phyloP scores from a whole-genome alignment of 2,329 filamentous ascomycete genomes.

The Fusarium annulatum region DNA sequence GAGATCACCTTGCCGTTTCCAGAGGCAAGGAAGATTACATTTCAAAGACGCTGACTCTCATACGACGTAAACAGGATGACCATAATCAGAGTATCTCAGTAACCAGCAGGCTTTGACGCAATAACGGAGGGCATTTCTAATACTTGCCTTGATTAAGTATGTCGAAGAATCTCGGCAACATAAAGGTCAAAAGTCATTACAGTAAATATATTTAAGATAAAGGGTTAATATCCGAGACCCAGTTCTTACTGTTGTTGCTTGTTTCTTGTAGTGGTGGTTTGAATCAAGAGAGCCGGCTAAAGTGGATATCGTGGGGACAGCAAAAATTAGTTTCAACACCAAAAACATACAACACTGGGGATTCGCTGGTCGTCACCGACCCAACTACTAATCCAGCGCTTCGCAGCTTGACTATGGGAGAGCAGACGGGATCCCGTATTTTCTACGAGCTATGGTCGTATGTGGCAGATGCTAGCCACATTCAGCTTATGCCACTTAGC shows the following conservation, averaged over 20 bases:
- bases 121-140: rapidly evolving
- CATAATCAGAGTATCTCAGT: not conserved
- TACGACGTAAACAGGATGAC: rapidly evolving
- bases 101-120: not conserved
- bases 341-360: conserved; percentile 14
- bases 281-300: not conserved
- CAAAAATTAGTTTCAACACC: not conserved
- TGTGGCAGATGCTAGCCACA: rapidly evolving
- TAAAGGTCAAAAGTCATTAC: rapidly evolving
- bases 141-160: not conserved
- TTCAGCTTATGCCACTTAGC: too few relatives aligned
- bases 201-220: rapidly evolving
- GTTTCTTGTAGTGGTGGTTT: not conserved
- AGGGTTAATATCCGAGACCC: rapidly evolving
- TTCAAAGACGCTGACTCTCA: rapidly evolving
- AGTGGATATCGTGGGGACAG: not conserved
- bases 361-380: conserved; percentile 14
- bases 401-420: conserved; percentile 9
- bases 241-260: not conserved
- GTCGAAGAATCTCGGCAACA: not conserved
- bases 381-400: conserved; percentile 12
- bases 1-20: rapidly evolving
- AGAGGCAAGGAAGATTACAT: rapidly evolving
- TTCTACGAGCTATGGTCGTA: conserved; percentile 13
- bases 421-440: conserved; percentile 12